Conservation (phyloP, 2,329 filamentous ascomycete genomes). For the Fusarium nisikadoi region DNA sequence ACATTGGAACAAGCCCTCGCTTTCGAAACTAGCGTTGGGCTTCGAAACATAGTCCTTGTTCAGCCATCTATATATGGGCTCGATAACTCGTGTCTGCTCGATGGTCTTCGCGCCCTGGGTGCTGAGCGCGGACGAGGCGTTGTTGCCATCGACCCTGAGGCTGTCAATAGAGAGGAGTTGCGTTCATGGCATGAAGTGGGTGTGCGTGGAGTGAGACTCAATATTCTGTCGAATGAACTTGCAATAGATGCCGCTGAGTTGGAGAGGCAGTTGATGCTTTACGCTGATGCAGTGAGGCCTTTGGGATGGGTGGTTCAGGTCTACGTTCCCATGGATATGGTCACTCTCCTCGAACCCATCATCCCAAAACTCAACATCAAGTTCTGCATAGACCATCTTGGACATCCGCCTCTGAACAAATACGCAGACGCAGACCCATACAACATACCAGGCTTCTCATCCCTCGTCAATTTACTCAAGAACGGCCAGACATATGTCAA, state of each 20-base stretch:
- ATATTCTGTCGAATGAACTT: conserved; percentile 64
- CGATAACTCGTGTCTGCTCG: conserved; percentile 69
- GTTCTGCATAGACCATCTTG: conserved; percentile 70
- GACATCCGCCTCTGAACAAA: conserved; percentile 55
- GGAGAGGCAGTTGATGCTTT: conserved; percentile 53
- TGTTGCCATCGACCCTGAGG: conserved; percentile 64
- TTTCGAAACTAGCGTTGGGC: conserved; percentile 62
- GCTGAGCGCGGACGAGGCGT: conserved; percentile 63
- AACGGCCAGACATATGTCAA: conserved; percentile 65
- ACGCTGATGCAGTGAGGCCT: conserved; percentile 61
- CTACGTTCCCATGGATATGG: conserved; percentile 63
- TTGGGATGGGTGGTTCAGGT: conserved; percentile 68
- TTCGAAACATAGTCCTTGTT: conserved; percentile 67
- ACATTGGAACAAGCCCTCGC: conserved; percentile 60
- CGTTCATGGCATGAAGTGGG: conserved; percentile 65
- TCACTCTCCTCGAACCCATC: conserved; percentile 60
- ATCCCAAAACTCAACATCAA: conserved; percentile 61
- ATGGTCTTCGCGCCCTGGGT: conserved; percentile 62
- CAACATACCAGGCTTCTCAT: conserved; percentile 44
- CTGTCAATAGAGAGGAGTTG: conserved; percentile 51
- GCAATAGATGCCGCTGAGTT: conserved; percentile 54
- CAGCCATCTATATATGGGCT: conserved; percentile 71
- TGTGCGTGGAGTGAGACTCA: conserved; percentile 68
- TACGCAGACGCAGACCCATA: conserved; percentile 39
- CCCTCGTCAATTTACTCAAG: conserved; percentile 59